Evolutionary conservation across 2,329 filamentous ascomycete species (phyloP), one percentile per base, ranked within the genome.

Genomic region (Pochonia chlamydosporia): DNA sequence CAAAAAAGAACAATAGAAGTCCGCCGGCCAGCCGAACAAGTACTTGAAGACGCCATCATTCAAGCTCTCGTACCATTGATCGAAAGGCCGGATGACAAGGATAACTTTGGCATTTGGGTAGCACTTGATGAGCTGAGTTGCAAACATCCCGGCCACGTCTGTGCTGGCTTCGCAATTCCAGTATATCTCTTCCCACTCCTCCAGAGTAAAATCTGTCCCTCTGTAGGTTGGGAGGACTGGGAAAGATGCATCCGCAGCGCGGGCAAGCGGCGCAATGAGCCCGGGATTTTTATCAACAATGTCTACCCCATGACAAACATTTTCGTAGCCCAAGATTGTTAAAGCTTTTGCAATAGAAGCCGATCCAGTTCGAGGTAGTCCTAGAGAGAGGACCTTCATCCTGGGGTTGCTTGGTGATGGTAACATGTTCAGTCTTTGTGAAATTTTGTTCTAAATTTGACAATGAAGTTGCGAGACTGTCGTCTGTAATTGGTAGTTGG

Each of bases 91-190:
- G 5, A 59, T 49, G 3, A 61, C 59, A 0, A 67, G 51, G 0
- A 68, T 52, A 24, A 67, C 61, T 45, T 64, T 66, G 2, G 63
- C 65, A 0, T 66, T 56, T 0, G 64, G 64, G 10, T 66, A 68
- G 0, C 47, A 44, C 13, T 54, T 44, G 35, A 65, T 59, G 3
- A 68, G 47, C 23, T 59, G 51, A 1, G 56, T 44, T 1, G 54
- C 59, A 44, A 59, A 67, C 4, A 59, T 13, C 2, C 55, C 54
- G 0, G 59, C 60, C 10, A 63, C 33, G 40, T 68, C 64, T 0
- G 64, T 65, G 2, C 47, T 49, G 0, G 56, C 64, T 40, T 66
- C 62, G 44, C 49, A 62, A 8, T 50, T 43, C 0, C 60, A 57
- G 44, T 52, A 66, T 5, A 68, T 46, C 52, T 60, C 54, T 30